Percentiles rank a stretch among this genome's conserved stretches.
Evolutionary conservation across 2,329 filamentous ascomycete genomes (phyloP).

Genomic region (Fusarium dimerum): DNA sequence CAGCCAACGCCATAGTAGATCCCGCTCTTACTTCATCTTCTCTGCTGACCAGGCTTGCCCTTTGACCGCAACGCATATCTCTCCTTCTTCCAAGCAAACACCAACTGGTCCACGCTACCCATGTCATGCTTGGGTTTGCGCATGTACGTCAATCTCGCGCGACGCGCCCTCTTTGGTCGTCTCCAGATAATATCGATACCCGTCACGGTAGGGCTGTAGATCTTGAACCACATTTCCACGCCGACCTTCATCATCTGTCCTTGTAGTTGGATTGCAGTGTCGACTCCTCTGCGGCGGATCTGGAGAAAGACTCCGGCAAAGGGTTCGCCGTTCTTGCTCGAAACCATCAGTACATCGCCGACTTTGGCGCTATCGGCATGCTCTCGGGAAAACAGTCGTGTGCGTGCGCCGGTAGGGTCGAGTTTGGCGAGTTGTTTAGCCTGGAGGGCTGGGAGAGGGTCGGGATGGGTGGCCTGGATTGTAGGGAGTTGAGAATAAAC

Average conservation of each 20-base stretch:
- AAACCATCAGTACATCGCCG: conserved; percentile 90
- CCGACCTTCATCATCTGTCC: conserved; percentile 84
- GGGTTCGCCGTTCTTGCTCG: conserved; percentile 77
- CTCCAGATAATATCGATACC: conserved; percentile 94
- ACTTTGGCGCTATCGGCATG: conserved; percentile 79
- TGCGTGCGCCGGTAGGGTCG: conserved; percentile 83
- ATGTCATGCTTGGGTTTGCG: conserved; percentile 84
- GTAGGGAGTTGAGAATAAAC: conserved; percentile 59
- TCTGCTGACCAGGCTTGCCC: conserved; percentile 30
- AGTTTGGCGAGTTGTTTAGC: conserved; percentile 69
- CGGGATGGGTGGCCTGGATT: conserved; percentile 55
- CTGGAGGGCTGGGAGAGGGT: conserved; percentile 70
- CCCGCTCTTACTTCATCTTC: conserved; percentile 15
- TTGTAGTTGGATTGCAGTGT: conserved; percentile 83
- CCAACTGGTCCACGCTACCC: conserved; percentile 80
- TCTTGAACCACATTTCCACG: conserved; percentile 97
- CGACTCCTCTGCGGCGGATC: conserved; percentile 83
- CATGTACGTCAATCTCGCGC: conserved; percentile 90
- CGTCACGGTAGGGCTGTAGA: conserved; percentile 86
- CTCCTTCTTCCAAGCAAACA: conserved; percentile 55
- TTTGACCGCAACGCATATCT: conserved; percentile 41
- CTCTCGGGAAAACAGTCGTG: conserved; percentile 73
- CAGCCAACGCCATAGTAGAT: conserved; percentile 11
- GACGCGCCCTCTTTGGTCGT: conserved; percentile 77
- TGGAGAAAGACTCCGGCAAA: conserved; percentile 87